Base-by-base conservation (phyloP, 805 yeast species). In the Blastobotrys chiropterorum region DNA sequence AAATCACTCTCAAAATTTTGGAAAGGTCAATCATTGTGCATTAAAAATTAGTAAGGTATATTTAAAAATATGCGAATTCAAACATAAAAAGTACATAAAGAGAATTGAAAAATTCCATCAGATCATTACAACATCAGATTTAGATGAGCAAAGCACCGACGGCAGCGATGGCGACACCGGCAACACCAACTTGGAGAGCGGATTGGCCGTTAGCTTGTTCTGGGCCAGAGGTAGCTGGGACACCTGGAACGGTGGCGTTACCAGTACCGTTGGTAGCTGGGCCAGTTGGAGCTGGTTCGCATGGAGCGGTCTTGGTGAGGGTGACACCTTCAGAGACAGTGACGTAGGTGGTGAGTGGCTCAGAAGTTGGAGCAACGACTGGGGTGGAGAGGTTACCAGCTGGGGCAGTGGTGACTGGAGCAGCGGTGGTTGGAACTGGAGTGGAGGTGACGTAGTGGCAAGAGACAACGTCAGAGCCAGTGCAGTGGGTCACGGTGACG, bases 401-500 rank as follows among this genome's bases (percentile, higher is more conserved):
- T 15, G 44, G 38, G 20, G 52, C 17, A 5, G 51, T 2, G n/a
- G 16, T 51, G 31, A 22, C 38, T n/a, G 47, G 47, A 30, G 47
- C 39, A 11, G 38, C 19, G 16, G 54, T 21, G 13, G 48, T 34
- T 15, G 46, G 21, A 14, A 26, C 39, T 17, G 47, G 19, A 44
- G 56, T 42, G 34, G 45, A 21, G 53, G 62, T 56, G 41, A 57
- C 48, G 54, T 46, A 49, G 54, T 55, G 59, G 50, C 59, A 53
- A 20, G 55, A 49, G 38, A 50, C 58, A 46, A 51, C 52, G 50
- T 57, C 44, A 48, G 56, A 51, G 63, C 64, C 55, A 59, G 63
- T 39, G 65, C 65, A 54, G 71, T 68, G 21, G 63, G 71, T 30
- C 70, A 54, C 44, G 48, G 59, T 57, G 50, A 55, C 56, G 15